phyloP scores from a whole-genome alignment of 305 asterid genomes.

The Solanum hybrid region DNA sequence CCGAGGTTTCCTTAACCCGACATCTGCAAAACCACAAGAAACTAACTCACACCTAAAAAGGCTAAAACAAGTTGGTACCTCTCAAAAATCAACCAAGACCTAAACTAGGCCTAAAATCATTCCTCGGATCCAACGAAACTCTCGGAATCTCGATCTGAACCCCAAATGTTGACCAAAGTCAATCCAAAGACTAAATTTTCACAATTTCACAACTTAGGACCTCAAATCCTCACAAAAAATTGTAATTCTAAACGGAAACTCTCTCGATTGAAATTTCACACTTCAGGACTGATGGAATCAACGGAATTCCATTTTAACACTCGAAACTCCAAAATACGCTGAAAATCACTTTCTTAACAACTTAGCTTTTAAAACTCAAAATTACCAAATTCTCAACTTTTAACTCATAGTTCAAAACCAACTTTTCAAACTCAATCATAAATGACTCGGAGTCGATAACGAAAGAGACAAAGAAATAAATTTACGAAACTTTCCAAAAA shows the following conservation, averaged over 20 bases:
- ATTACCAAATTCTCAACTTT: background rate
- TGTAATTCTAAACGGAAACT: no score
- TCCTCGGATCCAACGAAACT: background rate
- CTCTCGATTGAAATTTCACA: background rate
- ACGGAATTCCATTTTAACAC: background rate
- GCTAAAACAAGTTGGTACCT: background rate
- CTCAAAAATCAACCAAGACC: background rate
- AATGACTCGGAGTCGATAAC: background rate
- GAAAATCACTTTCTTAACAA: background rate
- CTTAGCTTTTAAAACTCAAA: background rate
- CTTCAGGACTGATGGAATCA: background rate
- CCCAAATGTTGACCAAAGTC: background rate
- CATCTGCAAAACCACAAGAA: background rate
- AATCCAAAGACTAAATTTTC: background rate
- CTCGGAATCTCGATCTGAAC: background rate
- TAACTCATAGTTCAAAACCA: background rate
- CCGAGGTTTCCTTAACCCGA: background rate
- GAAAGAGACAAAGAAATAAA: no score
- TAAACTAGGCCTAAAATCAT: background rate
- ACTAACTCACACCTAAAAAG: background rate
- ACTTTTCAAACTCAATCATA: background rate
- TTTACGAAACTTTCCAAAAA: background rate
- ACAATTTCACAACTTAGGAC: no score
- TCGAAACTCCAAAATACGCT: no score
- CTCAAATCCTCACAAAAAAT: no score